Conservation (phyloP, 176 grass and related monocot genomes). For the Avena atlantica region DNA sequence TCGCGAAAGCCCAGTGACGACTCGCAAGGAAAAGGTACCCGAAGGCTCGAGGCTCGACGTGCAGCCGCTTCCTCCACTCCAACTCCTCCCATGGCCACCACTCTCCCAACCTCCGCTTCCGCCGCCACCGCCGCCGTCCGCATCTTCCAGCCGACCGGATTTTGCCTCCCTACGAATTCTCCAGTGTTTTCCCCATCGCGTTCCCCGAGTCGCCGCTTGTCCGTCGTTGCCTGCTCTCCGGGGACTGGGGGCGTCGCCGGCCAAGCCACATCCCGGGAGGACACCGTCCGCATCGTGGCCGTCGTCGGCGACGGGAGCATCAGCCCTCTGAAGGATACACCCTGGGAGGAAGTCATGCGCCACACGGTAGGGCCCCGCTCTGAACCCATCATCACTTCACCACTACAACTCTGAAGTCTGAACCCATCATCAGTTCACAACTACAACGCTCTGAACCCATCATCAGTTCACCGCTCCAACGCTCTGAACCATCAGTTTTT, state of each 20-base stretch:
- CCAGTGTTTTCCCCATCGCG: background rate
- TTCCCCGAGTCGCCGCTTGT: background rate
- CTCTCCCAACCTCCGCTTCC: conserved; percentile 33
- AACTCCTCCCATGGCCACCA: conserved; percentile 46
- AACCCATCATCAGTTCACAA: background rate
- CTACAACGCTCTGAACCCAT: background rate
- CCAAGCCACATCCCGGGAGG: background rate
- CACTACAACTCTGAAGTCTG: background rate
- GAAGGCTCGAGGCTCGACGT: conserved; percentile 29
- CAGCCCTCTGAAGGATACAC: conserved; percentile 69
- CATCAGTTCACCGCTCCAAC: background rate
- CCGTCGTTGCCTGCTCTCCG: conserved; percentile 6
- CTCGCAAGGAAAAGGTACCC: background rate
- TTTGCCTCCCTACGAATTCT: background rate
- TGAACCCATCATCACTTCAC: conserved; percentile 12
- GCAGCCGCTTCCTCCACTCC: conserved; percentile 19
- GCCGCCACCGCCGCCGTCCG: background rate
- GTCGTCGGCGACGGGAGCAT: conserved; percentile 74
- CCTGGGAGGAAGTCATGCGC: conserved; percentile 92
- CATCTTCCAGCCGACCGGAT: conserved; percentile 18
- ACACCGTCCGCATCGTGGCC: conserved; percentile 51
- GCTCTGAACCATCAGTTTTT: conserved; percentile 18
- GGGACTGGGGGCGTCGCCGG: background rate
- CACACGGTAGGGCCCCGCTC: conserved; percentile 63
- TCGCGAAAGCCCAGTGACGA: background rate